Conservation (phyloP, 75 land plant species). For the Chamaecyparis obtusa region DNA sequence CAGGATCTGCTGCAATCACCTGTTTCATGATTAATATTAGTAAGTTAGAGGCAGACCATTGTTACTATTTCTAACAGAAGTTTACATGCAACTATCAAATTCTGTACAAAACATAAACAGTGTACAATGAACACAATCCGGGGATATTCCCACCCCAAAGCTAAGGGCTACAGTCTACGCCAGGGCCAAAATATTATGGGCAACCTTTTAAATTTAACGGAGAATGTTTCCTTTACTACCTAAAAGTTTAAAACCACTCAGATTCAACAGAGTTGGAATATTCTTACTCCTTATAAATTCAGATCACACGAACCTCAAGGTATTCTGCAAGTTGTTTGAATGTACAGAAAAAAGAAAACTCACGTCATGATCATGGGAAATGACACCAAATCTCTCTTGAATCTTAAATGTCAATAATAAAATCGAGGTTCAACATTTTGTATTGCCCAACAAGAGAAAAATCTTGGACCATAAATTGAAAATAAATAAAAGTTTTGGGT, state of each 20-base stretch:
- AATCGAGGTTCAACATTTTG: neutral
- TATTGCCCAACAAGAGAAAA: neutral
- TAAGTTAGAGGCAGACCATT: neutral
- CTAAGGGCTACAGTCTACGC: neutral
- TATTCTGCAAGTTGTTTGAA: neutral
- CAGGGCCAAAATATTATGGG: neutral
- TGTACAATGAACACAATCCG: neutral
- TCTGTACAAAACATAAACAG: neutral
- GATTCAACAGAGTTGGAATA: neutral
- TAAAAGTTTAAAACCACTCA: neutral
- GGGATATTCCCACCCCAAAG: neutral
- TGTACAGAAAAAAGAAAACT: neutral
- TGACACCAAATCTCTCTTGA: neutral
- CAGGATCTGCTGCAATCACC: conserved; percentile 79
- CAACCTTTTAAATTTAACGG: neutral
- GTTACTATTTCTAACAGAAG: neutral
- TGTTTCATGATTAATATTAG: conserved; percentile 10
- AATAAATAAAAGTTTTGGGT: neutral
- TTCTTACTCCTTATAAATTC: neutral
- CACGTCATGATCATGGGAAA: neutral
- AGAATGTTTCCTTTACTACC: neutral
- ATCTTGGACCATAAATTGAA: neutral
- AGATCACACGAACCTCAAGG: neutral
- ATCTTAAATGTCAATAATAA: neutral
- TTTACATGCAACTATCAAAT: neutral